phyloP scores from a whole-genome alignment of 345 rosid species.

The Trapa incisa region DNA sequence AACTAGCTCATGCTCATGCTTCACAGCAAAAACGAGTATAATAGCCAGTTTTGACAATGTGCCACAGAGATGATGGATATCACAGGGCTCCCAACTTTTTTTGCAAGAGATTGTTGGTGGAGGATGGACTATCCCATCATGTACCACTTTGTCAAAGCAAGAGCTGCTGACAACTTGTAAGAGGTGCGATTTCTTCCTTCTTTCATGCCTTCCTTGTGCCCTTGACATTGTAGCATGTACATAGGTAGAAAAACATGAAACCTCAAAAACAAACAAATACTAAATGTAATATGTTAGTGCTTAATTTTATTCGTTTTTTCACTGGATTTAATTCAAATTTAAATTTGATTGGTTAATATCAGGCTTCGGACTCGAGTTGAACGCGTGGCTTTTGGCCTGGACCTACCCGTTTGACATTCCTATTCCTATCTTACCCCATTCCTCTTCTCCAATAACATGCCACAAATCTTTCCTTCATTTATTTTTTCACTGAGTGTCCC shows the following conservation, averaged over 20 bases:
- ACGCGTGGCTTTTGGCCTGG: too few species aligned
- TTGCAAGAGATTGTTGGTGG: conserved; percentile 8
- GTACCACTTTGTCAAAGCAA: background rate
- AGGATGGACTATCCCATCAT: background rate
- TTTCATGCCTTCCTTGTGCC: background rate
- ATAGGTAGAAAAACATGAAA: conserved; percentile 11
- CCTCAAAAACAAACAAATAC: background rate
- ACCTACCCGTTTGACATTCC: too few species aligned
- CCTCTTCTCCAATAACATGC: too few species aligned
- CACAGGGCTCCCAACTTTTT: conserved; percentile 4
- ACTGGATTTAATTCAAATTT: background rate
- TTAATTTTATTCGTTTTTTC: background rate
- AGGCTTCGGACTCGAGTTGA: too few species aligned
- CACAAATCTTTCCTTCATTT: too few species aligned
- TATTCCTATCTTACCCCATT: too few species aligned
- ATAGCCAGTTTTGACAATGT: conserved; percentile 28
- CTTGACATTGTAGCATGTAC: conserved; percentile 20
- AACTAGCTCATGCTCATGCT: conserved; percentile 8
- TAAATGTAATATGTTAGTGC: background rate
- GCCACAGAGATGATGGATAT: conserved; percentile 6
- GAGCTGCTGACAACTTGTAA: conserved; percentile 1
- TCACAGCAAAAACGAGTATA: background rate
- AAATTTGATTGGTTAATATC: too few species aligned
- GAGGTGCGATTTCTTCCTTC: background rate
- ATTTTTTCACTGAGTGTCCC: too few species aligned